Evolutionary conservation across 768 basidiomycete genomes (phyloP), one percentile per base, ranked within the genome.

Genomic region (Tubosaeta sp.): DNA sequence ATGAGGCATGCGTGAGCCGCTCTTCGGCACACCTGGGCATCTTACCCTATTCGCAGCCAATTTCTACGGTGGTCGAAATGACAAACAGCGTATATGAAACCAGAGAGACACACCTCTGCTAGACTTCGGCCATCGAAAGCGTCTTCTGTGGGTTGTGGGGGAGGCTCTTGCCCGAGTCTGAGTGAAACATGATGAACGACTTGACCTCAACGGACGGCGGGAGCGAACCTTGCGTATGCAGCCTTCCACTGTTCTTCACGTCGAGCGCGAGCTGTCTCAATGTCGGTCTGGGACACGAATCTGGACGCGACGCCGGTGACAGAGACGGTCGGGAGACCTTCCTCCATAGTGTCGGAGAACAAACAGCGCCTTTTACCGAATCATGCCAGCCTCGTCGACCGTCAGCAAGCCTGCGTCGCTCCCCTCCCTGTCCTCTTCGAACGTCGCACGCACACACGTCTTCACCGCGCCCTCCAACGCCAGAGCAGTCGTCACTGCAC

Each of bases 181-280:
- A 47, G 52, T 37, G 46, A 31, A 57, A 50, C 56, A 51, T 47
- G 19, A 44, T 47, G 19, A 44, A 32, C 44, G 19, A 41, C 48
- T 35, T 43, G 43, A 8, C 27, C 12, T 33, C 41, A 49, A 37
- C 43, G 33, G 25, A 29, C 39, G 45, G 16, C 11, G 22, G 13
- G 0, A 25, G 38, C 60, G 54, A 54, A 84, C 88, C 88, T 80
- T 39, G 90, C 91, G 69, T 92, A 93, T 26, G 91, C 91, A 13
- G 90, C 91, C 62, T 85, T 89, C 91, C 91, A 93, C 60, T 91
- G 88, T 61, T 89, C 89, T 6, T 93, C 91, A 56, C 83, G 75
- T 29, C 83, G 75, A 7, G 79, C 74, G 50, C 82, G 86, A 34
- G 88, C 88, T 19, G 76, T 72, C 35, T 92, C 91, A 42, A 93